Conservation (phyloP, 2,329 filamentous ascomycete genomes). For the Aspergillus calidoustus region DNA sequence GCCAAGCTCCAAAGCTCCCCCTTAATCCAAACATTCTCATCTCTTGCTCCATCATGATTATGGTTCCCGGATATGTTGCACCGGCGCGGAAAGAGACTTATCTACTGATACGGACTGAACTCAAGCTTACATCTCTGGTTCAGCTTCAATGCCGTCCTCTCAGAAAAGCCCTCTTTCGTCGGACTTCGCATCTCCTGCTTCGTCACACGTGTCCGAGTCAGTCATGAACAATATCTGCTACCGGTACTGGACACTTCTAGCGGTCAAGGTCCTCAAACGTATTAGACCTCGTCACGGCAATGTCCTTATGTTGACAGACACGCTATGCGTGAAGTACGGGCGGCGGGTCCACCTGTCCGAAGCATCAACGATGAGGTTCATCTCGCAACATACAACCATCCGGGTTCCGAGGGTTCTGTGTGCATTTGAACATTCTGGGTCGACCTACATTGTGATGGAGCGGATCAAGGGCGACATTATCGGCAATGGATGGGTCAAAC, state of each 20-base stretch:
- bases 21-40: too few relatives aligned
- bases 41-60: too few relatives aligned
- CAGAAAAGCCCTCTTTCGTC: too few relatives aligned
- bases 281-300: constrained; percentile 28
- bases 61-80: too few relatives aligned
- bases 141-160: too few relatives aligned
- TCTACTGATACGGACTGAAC: too few relatives aligned
- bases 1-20: too few relatives aligned
- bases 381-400: constrained; percentile 44
- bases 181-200: too few relatives aligned
- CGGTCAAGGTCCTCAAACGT: constrained; percentile 26
- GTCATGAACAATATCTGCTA: constrained; percentile 23
- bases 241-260: constrained; percentile 28
- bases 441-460: constrained; percentile 48
- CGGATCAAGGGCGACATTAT: constrained; percentile 44
- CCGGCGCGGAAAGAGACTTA: too few relatives aligned
- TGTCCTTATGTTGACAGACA: constrained; percentile 36
- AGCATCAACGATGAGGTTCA: constrained; percentile 42
- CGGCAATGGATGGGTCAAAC: constrained; percentile 34
- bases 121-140: too few relatives aligned
- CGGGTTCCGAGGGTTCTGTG: constrained; percentile 45
- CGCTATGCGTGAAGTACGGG: constrained; percentile 42
- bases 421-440: constrained; percentile 36
- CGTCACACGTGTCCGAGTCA: too few relatives aligned
- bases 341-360: constrained; percentile 34